phyloP scores from a whole-genome alignment of 192 early-diverging fungal species.

The Backusella australiensis region DNA sequence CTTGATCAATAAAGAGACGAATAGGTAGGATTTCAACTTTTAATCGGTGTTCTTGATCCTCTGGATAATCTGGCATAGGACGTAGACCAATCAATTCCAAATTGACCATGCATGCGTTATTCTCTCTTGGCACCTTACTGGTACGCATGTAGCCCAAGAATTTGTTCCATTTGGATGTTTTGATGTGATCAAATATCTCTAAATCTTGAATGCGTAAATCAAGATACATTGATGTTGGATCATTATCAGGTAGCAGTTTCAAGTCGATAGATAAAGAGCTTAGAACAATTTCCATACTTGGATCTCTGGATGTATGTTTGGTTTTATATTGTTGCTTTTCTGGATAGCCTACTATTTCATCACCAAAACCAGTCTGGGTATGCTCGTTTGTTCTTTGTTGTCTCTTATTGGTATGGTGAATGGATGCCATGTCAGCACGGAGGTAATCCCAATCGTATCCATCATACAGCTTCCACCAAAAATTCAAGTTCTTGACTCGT shows the following conservation, averaged over 20 bases:
- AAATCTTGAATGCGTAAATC: constrained; percentile 55
- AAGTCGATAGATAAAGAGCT: constrained; percentile 51
- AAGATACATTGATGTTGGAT: constrained; percentile 48
- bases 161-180: constrained; percentile 71
- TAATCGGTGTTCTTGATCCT: constrained; percentile 56
- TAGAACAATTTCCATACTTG: constrained; percentile 53
- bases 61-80: constrained; percentile 45
- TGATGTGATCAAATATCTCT: constrained; percentile 76
- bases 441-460: constrained; percentile 65
- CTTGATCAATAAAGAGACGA: constrained; percentile 90
- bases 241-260: constrained; percentile 46
- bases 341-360: not conserved
- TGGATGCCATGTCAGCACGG: constrained; percentile 1
- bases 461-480: constrained; percentile 64
- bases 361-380: constrained; percentile 4
- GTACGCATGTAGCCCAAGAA: constrained; percentile 68
- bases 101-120: constrained; percentile 63
- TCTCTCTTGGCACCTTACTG: constrained; percentile 55
- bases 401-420: not conserved
- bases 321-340: not conserved
- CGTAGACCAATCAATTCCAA: constrained; percentile 57
- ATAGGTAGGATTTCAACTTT: constrained; percentile 74
- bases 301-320: constrained; percentile 32
- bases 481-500: constrained; percentile 52
- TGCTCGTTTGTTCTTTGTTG: not conserved